Percentiles rank a stretch among this genome's conserved stretches.
Evolutionary conservation across 2,329 filamentous ascomycete genomes (phyloP).

Genomic region (Clonostachys solani): DNA sequence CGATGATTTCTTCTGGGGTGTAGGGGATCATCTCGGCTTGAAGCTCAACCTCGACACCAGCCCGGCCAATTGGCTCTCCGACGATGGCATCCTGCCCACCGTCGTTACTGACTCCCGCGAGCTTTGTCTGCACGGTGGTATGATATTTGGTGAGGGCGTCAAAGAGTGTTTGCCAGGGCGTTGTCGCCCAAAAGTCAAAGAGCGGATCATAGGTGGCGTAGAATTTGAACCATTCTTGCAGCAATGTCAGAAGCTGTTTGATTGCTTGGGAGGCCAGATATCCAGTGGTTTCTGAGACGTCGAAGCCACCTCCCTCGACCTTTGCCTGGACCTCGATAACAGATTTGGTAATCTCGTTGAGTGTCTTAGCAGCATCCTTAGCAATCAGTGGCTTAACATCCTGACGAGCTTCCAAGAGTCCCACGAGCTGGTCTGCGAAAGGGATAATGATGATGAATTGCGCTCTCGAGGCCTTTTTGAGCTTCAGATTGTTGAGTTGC

Average conservation of each 20-base stretch:
- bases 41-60: conserved; percentile 45
- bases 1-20: conserved; percentile 49
- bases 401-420: conserved; percentile 43
- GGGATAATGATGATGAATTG: conserved; percentile 34
- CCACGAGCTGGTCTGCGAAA: conserved; percentile 33
- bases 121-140: conserved; percentile 27
- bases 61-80: conserved; percentile 50
- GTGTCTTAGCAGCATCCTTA: conserved; percentile 31
- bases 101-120: conserved; percentile 37
- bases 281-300: conserved; percentile 33
- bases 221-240: conserved; percentile 44
- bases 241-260: conserved; percentile 27
- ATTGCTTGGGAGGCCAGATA: conserved; percentile 40
- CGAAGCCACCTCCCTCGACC: conserved; percentile 25
- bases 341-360: conserved; percentile 26
- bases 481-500: conserved; percentile 35
- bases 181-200: conserved; percentile 52
- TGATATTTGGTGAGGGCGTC: conserved; percentile 26
- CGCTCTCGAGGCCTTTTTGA: conserved; percentile 28
- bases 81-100: conserved; percentile 45
- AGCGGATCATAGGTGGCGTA: conserved; percentile 50
- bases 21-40: conserved; percentile 55
- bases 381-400: conserved; percentile 35
- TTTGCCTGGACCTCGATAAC: conserved; percentile 23
- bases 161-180: conserved; percentile 35